Percentiles rank a stretch among this genome's conserved stretches.
phyloP scores from a whole-genome alignment of 768 basidiomycete species.

The Russula dissimulans region DNA sequence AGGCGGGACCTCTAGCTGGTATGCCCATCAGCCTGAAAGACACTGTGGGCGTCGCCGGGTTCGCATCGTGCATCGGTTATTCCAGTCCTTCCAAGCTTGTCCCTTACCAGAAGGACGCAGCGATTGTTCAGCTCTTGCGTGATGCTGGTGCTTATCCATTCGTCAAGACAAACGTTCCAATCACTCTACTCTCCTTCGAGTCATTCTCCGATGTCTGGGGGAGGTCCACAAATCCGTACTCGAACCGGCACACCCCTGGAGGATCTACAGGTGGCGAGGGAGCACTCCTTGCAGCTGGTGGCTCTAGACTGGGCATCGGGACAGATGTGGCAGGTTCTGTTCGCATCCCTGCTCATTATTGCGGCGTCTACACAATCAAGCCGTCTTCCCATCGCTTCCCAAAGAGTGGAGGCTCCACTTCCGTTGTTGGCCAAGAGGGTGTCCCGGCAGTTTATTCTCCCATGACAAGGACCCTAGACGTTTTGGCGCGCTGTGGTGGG shows the following conservation, averaged over 20 bases:
- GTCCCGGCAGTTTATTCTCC: slow-evolving; percentile 47
- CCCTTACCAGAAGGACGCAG: slow-evolving; percentile 39
- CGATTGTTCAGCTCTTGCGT: slow-evolving; percentile 42
- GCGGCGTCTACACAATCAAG: slow-evolving; percentile 53
- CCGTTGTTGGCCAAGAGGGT: slow-evolving; percentile 48
- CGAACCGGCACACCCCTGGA: slow-evolving; percentile 44
- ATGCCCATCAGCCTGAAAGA: slow-evolving; percentile 67
- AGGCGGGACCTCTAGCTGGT: slow-evolving; percentile 44
- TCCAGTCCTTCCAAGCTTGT: slow-evolving; percentile 35
- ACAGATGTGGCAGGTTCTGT: slow-evolving; percentile 66
- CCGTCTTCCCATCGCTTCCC: slow-evolving; percentile 51
- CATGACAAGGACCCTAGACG: slow-evolving; percentile 52
- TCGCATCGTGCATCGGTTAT: slow-evolving; percentile 52
- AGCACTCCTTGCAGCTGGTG: slow-evolving; percentile 52
- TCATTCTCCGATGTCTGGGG: slow-evolving; percentile 51
- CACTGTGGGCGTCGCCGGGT: slow-evolving; percentile 44
- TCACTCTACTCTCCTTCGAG: slow-evolving; percentile 51
- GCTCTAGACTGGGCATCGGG: slow-evolving; percentile 33
- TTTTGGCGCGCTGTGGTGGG: slow-evolving; percentile 55
- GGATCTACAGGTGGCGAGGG: slow-evolving; percentile 64
- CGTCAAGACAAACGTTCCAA: slow-evolving; percentile 59
- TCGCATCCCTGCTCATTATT: slow-evolving; percentile 56
- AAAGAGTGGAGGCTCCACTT: slow-evolving; percentile 37
- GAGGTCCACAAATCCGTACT: slow-evolving; percentile 51
- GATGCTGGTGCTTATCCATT: slow-evolving; percentile 58